These are phyloP conservation scores for Musa troglodytarum DNA, from an alignment of 176 grass and related monocot species.

Conservation along the genomic window DNA sequence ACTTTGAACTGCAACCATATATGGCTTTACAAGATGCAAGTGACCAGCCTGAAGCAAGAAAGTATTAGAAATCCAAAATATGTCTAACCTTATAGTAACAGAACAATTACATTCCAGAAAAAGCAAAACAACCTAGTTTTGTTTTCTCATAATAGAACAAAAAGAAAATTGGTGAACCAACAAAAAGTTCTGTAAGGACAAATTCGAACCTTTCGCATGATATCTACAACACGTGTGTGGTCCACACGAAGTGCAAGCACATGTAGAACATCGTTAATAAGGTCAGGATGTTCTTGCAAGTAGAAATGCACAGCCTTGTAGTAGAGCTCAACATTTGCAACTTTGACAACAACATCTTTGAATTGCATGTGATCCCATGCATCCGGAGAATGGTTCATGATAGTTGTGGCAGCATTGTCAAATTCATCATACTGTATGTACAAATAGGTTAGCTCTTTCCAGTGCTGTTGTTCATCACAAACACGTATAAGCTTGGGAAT, in stretches of 20 bases:
- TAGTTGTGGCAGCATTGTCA: conserved; percentile 94
- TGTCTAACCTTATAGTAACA: neutral
- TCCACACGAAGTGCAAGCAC: conserved; percentile 91
- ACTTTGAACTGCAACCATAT: conserved; percentile 98
- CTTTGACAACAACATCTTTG: conserved; percentile 90
- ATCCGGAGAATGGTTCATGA: conserved; percentile 98
- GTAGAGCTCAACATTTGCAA: conserved; percentile 91
- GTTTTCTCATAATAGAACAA: neutral
- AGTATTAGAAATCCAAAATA: neutral
- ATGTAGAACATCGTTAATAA: conserved; percentile 91
- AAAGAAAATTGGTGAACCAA: neutral
- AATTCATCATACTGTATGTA: conserved; percentile 98
- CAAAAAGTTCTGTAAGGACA: neutral
- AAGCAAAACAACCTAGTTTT: neutral
- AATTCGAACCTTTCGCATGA: conserved; percentile 77
- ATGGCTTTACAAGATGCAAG: conserved; percentile 92
- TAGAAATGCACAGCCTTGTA: conserved; percentile 99
- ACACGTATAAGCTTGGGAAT: conserved; percentile 91
- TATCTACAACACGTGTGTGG: conserved; percentile 91
- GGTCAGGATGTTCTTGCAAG: conserved; percentile 92
- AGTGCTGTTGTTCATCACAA: conserved; percentile 97
- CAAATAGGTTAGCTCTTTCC: conserved; percentile 92
- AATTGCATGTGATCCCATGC: conserved; percentile 99
- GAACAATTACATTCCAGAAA: neutral
- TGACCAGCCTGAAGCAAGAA: conserved; percentile 59